phyloP scores from a whole-genome alignment of 257 asterid genomes.

The Nicotiana attenuata region DNA sequence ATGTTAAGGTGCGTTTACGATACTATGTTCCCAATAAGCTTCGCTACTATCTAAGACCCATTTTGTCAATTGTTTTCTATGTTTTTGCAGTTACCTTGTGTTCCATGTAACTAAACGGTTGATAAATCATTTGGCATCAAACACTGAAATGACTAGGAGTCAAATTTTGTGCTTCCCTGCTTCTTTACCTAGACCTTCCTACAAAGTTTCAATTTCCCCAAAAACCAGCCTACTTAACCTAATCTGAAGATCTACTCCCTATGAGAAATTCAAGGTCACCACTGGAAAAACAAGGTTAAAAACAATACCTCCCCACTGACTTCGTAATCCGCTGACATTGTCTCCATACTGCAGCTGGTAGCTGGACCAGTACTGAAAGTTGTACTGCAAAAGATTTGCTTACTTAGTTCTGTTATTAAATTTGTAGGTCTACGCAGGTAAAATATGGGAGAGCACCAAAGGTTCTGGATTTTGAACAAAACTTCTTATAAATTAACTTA shows the following conservation, averaged over 20 bases:
- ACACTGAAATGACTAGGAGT: background rate
- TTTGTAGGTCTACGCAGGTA: background rate
- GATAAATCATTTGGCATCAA: constrained; percentile 2
- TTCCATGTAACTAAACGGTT: background rate
- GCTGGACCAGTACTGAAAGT: constrained; percentile 71
- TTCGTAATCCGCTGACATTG: constrained; percentile 51
- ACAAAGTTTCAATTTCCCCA: background rate
- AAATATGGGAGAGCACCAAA: background rate
- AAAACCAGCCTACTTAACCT: background rate
- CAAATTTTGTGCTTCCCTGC: background rate
- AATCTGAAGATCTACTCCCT: background rate
- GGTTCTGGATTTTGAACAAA: background rate
- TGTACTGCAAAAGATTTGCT: constrained; percentile 53
- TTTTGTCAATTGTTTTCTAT: background rate
- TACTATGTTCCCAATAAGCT: background rate
- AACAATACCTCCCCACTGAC: constrained; percentile 82
- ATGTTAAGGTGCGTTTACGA: background rate
- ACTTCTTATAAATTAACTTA: background rate
- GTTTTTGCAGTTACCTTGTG: background rate
- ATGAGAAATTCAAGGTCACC: constrained; percentile 3
- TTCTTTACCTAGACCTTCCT: background rate
- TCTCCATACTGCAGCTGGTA: constrained; percentile 38
- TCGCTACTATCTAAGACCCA: background rate
- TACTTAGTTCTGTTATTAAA: constrained; percentile 4
- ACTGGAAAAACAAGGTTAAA: background rate